Conservation (phyloP, 495 filamentous ascomycete genomes). For the Hypoxylon perforatum region DNA sequence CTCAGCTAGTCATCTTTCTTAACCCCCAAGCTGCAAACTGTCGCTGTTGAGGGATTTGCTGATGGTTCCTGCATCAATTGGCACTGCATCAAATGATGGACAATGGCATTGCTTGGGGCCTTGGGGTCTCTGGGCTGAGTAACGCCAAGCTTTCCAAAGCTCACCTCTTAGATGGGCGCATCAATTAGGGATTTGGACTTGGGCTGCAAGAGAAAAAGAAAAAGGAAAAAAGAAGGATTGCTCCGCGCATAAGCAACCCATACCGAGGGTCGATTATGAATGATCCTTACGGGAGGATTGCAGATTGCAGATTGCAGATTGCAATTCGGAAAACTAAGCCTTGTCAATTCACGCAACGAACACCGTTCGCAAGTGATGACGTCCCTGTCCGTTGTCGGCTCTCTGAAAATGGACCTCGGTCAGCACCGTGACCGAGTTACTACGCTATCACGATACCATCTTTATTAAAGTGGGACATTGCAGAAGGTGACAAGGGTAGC, state of each 20-base stretch:
- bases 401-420: constrained; percentile 31
- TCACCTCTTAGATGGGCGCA: constrained; percentile 8
- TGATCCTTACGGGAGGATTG: constrained; percentile 11
- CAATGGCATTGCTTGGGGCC: too few relatives aligned
- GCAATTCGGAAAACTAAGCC: constrained; percentile 18
- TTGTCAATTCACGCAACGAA: constrained; percentile 12
- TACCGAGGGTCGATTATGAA: constrained; percentile 6
- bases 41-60: constrained; percentile 18
- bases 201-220: constrained; percentile 15
- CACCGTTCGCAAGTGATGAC: constrained; percentile 16
- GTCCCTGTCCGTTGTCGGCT: constrained; percentile 6
- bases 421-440: constrained; percentile 4
- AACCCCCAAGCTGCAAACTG: background rate
- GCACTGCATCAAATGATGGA: too few relatives aligned
- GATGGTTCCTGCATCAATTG: constrained; percentile 22
- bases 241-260: constrained; percentile 13
- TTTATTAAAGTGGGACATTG: constrained; percentile 31
- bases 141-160: constrained; percentile 14
- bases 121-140: constrained; percentile 12
- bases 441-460: constrained; percentile 11
- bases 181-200: constrained; percentile 31
- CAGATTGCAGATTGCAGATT: too few relatives aligned
- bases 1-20: constrained; percentile 8
- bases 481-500: constrained; percentile 1
- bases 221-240: background rate